Conservation (phyloP, 768 basidiomycete species). For the Tephrocybe sp. region DNA sequence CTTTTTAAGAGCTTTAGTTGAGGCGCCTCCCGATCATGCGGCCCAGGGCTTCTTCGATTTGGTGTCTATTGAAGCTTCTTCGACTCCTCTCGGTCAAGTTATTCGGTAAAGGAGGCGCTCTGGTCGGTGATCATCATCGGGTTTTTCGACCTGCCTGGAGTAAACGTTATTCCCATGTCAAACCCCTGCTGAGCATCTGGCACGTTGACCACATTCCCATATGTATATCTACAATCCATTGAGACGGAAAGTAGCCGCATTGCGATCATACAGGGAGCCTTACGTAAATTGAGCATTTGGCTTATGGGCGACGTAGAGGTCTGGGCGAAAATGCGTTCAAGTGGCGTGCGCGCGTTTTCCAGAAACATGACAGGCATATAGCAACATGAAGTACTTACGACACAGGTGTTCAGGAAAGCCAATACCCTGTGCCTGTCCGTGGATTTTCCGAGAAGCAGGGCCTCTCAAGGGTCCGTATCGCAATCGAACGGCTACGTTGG, state of each 20-base stretch:
- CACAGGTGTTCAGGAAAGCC: not conserved
- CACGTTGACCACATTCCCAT: constrained; percentile 4
- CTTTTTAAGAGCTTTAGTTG: constrained; percentile 14
- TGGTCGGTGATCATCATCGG: constrained; percentile 3
- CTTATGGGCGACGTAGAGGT: not conserved
- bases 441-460: constrained; percentile 8
- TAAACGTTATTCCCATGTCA: constrained; percentile 4
- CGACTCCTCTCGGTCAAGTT: constrained; percentile 5
- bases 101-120: constrained; percentile 3
- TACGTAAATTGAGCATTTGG: constrained; percentile 5
- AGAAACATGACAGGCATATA: not conserved
- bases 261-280: constrained; percentile 13
- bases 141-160: not conserved
- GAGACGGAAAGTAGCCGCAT: not conserved
- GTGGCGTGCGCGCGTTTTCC: constrained; percentile 6
- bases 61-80: constrained; percentile 14
- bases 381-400: constrained; percentile 1
- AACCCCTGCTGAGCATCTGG: constrained; percentile 6
- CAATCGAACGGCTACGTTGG: constrained; percentile 2
- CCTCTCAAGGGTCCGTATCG: not conserved
- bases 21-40: constrained; percentile 22
- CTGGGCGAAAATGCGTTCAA: not conserved
- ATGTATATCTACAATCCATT: constrained; percentile 11
- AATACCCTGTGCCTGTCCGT: constrained; percentile 3
- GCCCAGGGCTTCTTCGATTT: constrained; percentile 16